Percentiles rank a stretch among this genome's conserved stretches.
Conservation (phyloP, 768 basidiomycete species). For the Amanita jacksonii region DNA sequence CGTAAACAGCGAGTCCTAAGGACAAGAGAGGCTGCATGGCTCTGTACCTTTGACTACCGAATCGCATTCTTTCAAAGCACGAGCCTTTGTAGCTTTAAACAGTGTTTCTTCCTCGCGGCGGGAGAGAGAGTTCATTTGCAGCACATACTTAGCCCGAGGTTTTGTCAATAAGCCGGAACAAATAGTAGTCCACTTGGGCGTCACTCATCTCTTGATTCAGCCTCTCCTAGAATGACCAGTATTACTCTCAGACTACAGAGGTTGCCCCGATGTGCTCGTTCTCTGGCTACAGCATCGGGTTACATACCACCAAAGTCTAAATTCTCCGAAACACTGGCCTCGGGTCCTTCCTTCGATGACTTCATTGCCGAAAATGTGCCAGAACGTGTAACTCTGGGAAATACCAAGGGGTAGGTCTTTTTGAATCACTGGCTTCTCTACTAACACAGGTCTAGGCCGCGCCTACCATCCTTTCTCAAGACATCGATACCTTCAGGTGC, state of each 20-base stretch:
- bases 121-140: conserved; percentile 87
- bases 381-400: conserved; percentile 63
- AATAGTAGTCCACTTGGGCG: too few species aligned
- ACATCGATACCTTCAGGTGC: conserved; percentile 84
- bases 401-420: conserved; percentile 47
- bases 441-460: conserved; percentile 42
- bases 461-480: conserved; percentile 82
- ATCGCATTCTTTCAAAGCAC: conserved; percentile 74
- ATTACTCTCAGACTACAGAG: background rate
- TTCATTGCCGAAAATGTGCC: conserved; percentile 58
- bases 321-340: conserved; percentile 45
- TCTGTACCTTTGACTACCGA: conserved; percentile 56
- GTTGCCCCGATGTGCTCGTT: conserved; percentile 11
- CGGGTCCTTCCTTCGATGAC: conserved; percentile 72
- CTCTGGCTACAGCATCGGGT: conserved; percentile 21
- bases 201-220: background rate
- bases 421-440: background rate
- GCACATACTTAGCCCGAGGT: too few species aligned
- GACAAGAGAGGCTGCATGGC: conserved; percentile 3
- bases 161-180: conserved; percentile 1
- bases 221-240: background rate
- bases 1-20: conserved; percentile 5
- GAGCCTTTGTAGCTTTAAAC: conserved; percentile 70
- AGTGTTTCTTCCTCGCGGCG: conserved; percentile 84
- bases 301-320: conserved; percentile 25